Evolutionary conservation across 2,329 filamentous ascomycete genomes (phyloP), one percentile per base, ranked within the genome.

Genomic region (Volutella citrinella): DNA sequence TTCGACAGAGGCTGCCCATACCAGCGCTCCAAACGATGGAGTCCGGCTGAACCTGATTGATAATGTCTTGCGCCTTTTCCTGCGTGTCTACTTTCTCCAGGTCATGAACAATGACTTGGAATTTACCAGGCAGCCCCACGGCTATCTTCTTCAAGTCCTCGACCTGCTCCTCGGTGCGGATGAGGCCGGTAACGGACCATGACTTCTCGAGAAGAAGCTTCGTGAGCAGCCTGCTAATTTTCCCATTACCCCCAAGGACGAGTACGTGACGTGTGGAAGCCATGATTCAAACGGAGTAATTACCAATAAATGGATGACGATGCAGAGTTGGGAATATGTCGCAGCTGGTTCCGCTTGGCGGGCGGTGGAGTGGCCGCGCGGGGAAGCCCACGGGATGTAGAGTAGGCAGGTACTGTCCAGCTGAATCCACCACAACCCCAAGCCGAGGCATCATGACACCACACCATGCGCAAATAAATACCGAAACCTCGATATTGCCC

Each of bases 191-290:
- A 27, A 90, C 80, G 40, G 75, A 74, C 80, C 83, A 88, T 27
- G 74, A 75, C 45, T 79, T 76, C 21, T 78, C 68, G 16, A 89
- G 72, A 10, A 90, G 75, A 34, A 87, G 70, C 2, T 81, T 81
- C 6, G 84, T 89, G 10, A 90, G 69, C 19, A 81, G 65, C 25
- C 83, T 75, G 43, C 83, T 75, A 32, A 89, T 65, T 59, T 85
- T 86, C 59, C 85, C 85, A 63, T 87, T 84, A 44, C 84, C 85
- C 49, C 85, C 85, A 32, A 89, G 75, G 36, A 89, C 63, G 36
- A 87, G 76, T 34, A 87, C 72, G 48, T 72, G 65, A 17, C 46
- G 51, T 16, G 36, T 26, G 11, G 45, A 14, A 29, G 40, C 10
- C 49, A 53, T 51, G 27, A 23, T 29, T 25, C 32, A 4, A 13